A percentile compares a stretch with the other conserved stretches of the same genome.
Evolutionary conservation across 495 filamentous ascomycete species (phyloP).

Genomic region (Penicillium pancosmium): DNA sequence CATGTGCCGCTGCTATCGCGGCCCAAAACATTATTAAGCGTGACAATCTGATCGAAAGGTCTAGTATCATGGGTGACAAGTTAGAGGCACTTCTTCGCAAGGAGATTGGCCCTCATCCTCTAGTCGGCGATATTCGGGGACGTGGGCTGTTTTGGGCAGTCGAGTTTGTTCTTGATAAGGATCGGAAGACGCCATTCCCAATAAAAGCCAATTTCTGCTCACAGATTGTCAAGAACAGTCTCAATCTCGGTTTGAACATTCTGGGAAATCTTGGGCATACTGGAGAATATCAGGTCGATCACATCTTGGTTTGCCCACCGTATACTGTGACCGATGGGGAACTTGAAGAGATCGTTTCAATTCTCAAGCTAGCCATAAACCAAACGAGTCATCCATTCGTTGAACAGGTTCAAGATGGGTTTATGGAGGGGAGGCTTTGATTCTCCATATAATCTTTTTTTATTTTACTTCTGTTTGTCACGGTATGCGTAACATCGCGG

Average conservation of each 20-base stretch:
- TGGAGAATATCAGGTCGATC: slow-evolving; percentile 63
- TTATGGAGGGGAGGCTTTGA: not conserved
- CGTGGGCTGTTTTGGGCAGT: slow-evolving; percentile 65
- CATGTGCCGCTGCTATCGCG: slow-evolving; percentile 61
- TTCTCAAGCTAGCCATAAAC: slow-evolving; percentile 25
- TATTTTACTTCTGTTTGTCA: no score
- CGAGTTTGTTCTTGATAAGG: slow-evolving; percentile 55
- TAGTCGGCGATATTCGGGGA: slow-evolving; percentile 68
- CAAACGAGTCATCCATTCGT: slow-evolving; percentile 11
- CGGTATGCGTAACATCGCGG: no score
- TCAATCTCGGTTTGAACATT: slow-evolving; percentile 17
- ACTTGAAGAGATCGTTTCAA: slow-evolving; percentile 50
- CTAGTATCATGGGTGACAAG: slow-evolving; percentile 49
- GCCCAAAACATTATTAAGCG: slow-evolving; percentile 61
- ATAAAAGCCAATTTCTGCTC: slow-evolving; percentile 13
- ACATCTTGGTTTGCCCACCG: slow-evolving; percentile 66
- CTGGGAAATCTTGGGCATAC: slow-evolving; percentile 28
- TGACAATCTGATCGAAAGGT: slow-evolving; percentile 57
- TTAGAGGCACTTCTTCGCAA: slow-evolving; percentile 49
- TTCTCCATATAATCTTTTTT: not conserved
- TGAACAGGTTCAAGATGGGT: not conserved
- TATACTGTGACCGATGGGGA: slow-evolving; percentile 59
- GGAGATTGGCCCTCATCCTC: slow-evolving; percentile 48
- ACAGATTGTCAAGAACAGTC: slow-evolving; percentile 14
- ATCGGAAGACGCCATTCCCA: slow-evolving; percentile 47